Conservation (phyloP, 2,329 filamentous ascomycete species). For the Mycocentrospora acerina region DNA sequence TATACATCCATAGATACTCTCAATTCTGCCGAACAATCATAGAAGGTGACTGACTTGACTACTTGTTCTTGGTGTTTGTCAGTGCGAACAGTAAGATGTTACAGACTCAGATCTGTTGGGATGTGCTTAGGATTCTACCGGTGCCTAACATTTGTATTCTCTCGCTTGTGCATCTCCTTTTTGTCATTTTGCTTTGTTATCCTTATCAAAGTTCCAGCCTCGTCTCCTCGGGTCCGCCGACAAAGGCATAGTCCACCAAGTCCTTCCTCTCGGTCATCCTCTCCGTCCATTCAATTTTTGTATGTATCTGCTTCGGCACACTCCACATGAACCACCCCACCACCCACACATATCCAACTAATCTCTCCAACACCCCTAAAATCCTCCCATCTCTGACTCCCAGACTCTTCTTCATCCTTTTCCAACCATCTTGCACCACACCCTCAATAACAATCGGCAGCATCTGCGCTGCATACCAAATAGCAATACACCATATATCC, state of each 20-base stretch:
- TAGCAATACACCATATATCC: constrained; percentile 14
- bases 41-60: too few species aligned
- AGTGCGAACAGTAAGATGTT: too few species aligned
- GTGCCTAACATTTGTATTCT: too few species aligned
- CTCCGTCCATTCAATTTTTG: constrained; percentile 14
- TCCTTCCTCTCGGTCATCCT: constrained; percentile 2
- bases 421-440: constrained; percentile 9
- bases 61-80: too few species aligned
- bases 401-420: background rate
- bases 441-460: constrained; percentile 18
- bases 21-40: too few species aligned
- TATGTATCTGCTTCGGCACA: constrained; percentile 14
- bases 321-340: constrained; percentile 20
- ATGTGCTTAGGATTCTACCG: too few species aligned
- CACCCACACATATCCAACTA: constrained; percentile 17
- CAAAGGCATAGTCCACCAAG: background rate
- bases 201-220: background rate
- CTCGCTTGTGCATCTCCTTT: too few species aligned
- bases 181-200: too few species aligned
- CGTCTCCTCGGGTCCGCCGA: too few species aligned
- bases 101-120: too few species aligned
- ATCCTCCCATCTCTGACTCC: constrained; percentile 2
- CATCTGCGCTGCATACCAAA: constrained; percentile 20
- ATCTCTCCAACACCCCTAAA: constrained; percentile 7
- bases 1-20: too few species aligned